Conservation (phyloP, 2,329 filamentous ascomycete species). For the Ceratocystiopsis sp. region DNA sequence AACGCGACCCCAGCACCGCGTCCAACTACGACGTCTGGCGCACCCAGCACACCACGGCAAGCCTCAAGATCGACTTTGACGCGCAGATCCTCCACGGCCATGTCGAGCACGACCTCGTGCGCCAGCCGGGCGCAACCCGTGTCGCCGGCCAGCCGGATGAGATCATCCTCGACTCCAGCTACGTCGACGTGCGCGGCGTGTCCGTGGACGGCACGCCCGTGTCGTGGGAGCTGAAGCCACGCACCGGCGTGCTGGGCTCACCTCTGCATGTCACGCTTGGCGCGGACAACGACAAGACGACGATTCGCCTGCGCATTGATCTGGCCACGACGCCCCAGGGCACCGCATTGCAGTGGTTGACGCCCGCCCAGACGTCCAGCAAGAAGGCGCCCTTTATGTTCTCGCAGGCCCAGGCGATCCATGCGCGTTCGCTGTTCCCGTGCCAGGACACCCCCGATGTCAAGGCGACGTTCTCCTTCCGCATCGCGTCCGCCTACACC, state of each 20-base stretch:
- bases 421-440: conserved; percentile 83
- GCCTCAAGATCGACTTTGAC: conserved; percentile 72
- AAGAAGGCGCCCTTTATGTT: conserved; percentile 97
- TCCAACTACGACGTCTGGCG: conserved; percentile 83
- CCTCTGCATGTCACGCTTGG: conserved; percentile 50
- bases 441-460: conserved; percentile 96
- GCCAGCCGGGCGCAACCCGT: conserved; percentile 23
- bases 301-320: conserved; percentile 42
- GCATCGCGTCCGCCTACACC: conserved; percentile 68
- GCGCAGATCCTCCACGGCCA: conserved; percentile 60
- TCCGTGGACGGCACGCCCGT: conserved; percentile 46
- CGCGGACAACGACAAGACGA: conserved; percentile 32
- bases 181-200: conserved; percentile 56
- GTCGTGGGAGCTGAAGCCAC: conserved; percentile 53
- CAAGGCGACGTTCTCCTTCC: conserved; percentile 88
- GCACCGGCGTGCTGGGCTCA: conserved; percentile 56
- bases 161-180: conserved; percentile 78
- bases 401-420: conserved; percentile 93
- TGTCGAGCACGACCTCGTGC: conserved; percentile 61
- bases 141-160: conserved; percentile 51
- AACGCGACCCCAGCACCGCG: conserved; percentile 72
- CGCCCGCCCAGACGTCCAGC: conserved; percentile 83
- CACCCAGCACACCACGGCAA: conserved; percentile 67
- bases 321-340: conserved; percentile 74
- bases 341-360: conserved; percentile 90